Percentiles rank a stretch among this genome's conserved stretches.
These are phyloP conservation scores for Cladosporium sp. DNA, from an alignment of 2,329 filamentous ascomycete genomes.

Conservation along the genomic window DNA sequence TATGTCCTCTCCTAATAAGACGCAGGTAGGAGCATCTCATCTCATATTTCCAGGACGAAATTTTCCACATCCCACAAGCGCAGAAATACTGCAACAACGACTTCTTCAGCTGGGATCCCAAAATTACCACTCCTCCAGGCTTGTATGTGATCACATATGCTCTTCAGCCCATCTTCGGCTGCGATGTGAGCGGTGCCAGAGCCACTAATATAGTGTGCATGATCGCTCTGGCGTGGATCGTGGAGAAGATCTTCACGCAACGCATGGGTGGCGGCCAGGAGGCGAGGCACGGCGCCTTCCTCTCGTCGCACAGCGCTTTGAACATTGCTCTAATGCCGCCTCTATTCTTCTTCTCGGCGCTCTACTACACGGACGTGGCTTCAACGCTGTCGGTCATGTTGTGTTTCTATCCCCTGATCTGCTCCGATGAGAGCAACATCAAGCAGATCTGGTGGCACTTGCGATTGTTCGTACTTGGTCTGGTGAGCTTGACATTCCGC, in stretches of 20 bases:
- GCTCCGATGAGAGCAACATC: slow-evolving; percentile 9
- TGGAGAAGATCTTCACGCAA: slow-evolving; percentile 16
- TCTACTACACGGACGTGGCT: slow-evolving; percentile 93
- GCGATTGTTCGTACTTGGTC: slow-evolving; percentile 54
- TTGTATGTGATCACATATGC: slow-evolving; percentile 54
- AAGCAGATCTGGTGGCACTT: slow-evolving; percentile 21
- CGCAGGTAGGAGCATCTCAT: slow-evolving; percentile 29
- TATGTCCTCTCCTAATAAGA: slow-evolving; percentile 36
- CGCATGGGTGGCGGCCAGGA: slow-evolving; percentile 22
- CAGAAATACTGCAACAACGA: slow-evolving; percentile 78
- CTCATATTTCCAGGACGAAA: slow-evolving; percentile 65
- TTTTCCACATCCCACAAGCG: slow-evolving; percentile 88
- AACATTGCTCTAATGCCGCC: slow-evolving; percentile 86
- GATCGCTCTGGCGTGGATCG: slow-evolving; percentile 41
- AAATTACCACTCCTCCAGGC: slow-evolving; percentile 94
- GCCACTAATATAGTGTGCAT: slow-evolving; percentile 18
- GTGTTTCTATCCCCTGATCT: slow-evolving; percentile 53
- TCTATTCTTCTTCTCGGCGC: slow-evolving; percentile 90
- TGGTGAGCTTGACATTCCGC: slow-evolving; percentile 71
- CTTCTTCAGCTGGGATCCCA: slow-evolving; percentile 85
- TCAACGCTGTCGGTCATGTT: slow-evolving; percentile 75
- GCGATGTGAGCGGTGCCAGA: slow-evolving; percentile 8
- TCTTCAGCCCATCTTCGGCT: slow-evolving; percentile 39
- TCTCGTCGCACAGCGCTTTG: slow-evolving; percentile 59
- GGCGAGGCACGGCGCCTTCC: slow-evolving; percentile 22